phyloP scores from a whole-genome alignment of 73 alveolate genomes.

The Diophrys appendiculata region DNA sequence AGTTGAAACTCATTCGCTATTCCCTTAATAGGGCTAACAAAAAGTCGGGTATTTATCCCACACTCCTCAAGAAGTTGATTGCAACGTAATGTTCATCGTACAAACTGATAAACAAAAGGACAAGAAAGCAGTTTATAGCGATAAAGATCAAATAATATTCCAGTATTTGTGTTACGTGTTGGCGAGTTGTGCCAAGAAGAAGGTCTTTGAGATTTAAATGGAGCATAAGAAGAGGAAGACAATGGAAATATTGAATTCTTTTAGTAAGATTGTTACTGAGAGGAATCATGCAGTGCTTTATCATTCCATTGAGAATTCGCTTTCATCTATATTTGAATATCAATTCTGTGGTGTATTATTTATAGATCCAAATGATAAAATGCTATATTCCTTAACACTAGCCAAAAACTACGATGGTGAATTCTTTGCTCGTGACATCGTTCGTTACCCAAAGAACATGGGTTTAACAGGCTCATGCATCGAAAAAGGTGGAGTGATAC shows the following conservation, averaged over 20 bases:
- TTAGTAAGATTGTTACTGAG: constrained; percentile 37
- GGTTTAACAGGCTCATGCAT: constrained; percentile 49
- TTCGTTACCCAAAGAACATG: constrained; percentile 40
- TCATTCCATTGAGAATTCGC: neutral
- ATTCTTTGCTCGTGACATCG: constrained; percentile 20
- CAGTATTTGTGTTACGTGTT: neutral
- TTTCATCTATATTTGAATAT: constrained; percentile 29
- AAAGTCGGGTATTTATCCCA: neutral
- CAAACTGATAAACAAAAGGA: neutral
- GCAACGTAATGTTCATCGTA: neutral
- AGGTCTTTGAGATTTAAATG: neutral
- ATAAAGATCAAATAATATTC: neutral
- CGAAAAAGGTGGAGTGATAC: constrained; percentile 8
- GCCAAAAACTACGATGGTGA: neutral
- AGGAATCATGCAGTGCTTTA: constrained; percentile 37
- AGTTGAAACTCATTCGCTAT: neutral
- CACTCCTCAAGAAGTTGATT: neutral
- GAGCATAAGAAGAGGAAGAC: constrained; percentile 2
- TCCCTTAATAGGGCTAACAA: neutral
- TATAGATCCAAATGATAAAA: constrained; percentile 19
- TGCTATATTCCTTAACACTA: constrained; percentile 15
- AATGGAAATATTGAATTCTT: constrained; percentile 14
- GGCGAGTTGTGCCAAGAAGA: neutral
- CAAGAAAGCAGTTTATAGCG: neutral
- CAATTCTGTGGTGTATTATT: constrained; percentile 33